These are phyloP conservation scores for Omphalotus guepiniiformis DNA, from an alignment of 768 basidiomycete species.

Conservation along the genomic window DNA sequence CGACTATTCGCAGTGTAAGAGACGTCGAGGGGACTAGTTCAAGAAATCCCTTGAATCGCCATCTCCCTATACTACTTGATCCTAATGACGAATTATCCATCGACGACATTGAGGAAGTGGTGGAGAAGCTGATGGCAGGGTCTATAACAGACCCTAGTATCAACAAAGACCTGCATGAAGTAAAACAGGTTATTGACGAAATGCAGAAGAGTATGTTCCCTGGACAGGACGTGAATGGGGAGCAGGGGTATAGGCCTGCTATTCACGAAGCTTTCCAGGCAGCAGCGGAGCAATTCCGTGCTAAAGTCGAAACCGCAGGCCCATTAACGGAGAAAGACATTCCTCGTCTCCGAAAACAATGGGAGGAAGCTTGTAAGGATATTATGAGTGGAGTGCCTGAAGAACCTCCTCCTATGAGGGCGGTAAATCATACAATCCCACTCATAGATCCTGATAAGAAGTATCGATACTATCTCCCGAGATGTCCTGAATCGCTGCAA, in stretches of 20 bases:
- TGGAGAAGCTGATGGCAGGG: not conserved
- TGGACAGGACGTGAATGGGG: no score
- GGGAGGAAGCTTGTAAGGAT: conserved; percentile 12
- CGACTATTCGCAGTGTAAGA: not conserved
- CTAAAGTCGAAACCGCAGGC: not conserved
- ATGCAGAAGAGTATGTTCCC: no score
- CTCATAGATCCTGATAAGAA: conserved; percentile 20
- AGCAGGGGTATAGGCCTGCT: not conserved
- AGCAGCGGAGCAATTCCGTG: not conserved
- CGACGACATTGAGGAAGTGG: conserved; percentile 5
- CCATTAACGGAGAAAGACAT: not conserved
- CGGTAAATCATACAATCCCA: conserved; percentile 28
- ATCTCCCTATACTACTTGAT: conserved; percentile 5
- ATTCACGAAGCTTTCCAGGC: not conserved
- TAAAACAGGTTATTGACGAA: conserved; percentile 1
- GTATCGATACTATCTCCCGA: conserved; percentile 18
- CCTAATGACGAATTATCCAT: conserved; percentile 3
- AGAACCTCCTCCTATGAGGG: conserved; percentile 22
- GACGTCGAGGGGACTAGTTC: not conserved
- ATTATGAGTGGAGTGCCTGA: conserved; percentile 14
- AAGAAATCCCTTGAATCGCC: not conserved
- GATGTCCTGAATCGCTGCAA: conserved; percentile 23
- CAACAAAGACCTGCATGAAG: conserved; percentile 1
- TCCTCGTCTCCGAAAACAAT: conserved; percentile 5
- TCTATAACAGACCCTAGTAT: not conserved